These are phyloP conservation scores for Micromonas commoda DNA, from an alignment of 139 green algal species.

Conservation along the genomic window DNA sequence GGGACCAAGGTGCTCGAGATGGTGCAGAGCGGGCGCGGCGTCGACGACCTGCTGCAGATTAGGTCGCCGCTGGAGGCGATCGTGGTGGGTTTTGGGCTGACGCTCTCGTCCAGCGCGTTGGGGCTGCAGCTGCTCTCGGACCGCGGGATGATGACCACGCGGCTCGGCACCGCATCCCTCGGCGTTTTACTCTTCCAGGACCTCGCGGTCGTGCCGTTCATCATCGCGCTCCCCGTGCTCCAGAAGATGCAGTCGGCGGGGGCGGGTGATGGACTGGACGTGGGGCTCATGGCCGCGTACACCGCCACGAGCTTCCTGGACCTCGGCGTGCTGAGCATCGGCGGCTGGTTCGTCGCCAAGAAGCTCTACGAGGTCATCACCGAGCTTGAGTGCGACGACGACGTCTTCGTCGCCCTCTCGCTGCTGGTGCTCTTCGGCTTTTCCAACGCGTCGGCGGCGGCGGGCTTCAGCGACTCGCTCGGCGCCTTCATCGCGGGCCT, in stretches of 20 bases:
- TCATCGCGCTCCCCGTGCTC: constrained; percentile 81
- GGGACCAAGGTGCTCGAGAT: constrained; percentile 75
- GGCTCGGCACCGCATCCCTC: constrained; percentile 83
- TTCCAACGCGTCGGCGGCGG: constrained; percentile 62
- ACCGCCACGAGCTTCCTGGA: constrained; percentile 33
- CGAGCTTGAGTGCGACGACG: constrained; percentile 51
- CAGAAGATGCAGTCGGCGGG: constrained; percentile 21
- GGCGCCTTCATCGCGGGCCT: constrained; percentile 86
- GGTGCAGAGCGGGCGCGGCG: constrained; percentile 41
- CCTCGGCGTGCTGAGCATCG: constrained; percentile 73
- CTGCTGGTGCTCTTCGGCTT: constrained; percentile 85
- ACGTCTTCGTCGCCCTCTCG: constrained; percentile 90
- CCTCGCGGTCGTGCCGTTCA: constrained; percentile 86
- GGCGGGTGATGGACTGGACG: constrained; percentile 5
- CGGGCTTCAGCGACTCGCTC: constrained; percentile 86
- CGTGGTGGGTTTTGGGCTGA: constrained; percentile 81
- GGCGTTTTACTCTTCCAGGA: constrained; percentile 92
- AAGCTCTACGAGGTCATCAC: constrained; percentile 79
- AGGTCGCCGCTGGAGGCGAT: constrained; percentile 49
- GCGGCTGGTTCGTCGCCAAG: constrained; percentile 69
- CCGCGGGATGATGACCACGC: constrained; percentile 67
- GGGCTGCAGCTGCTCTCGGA: constrained; percentile 91
- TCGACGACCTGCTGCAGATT: constrained; percentile 34
- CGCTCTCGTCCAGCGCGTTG: constrained; percentile 80
- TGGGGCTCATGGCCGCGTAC: neutral